Conservation (phyloP, 2,329 filamentous ascomycete genomes). For the Cladophialophora carrionii region DNA sequence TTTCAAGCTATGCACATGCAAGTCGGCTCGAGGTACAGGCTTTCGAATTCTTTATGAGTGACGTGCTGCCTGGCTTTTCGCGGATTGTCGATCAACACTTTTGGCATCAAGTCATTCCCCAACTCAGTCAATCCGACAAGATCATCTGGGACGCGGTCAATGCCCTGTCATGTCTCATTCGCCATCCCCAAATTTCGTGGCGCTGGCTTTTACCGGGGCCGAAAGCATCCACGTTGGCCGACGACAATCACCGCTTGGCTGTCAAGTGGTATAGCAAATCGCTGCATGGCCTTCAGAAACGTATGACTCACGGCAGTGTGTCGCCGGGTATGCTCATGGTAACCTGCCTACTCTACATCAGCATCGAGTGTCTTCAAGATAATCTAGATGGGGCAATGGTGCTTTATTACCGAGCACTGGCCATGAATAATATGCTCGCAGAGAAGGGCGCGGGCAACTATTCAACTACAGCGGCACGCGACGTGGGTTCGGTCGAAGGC, state of each 20-base stretch:
- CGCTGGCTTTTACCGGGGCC: background rate
- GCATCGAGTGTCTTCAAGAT: slow-evolving; percentile 28
- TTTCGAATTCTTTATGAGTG: slow-evolving; percentile 27
- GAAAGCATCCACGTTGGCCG: background rate
- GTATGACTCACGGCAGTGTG: slow-evolving; percentile 4
- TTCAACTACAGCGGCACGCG: background rate
- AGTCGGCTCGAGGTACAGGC: slow-evolving; percentile 16
- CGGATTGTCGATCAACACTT: slow-evolving; percentile 22
- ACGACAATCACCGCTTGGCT: slow-evolving; percentile 22
- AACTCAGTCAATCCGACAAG: slow-evolving; percentile 17
- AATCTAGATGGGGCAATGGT: slow-evolving; percentile 16
- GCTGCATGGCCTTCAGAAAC: slow-evolving; percentile 14
- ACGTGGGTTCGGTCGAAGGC: background rate
- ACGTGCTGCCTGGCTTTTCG: slow-evolving; percentile 23
- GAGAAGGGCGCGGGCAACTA: background rate
- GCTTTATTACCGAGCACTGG: slow-evolving; percentile 24
- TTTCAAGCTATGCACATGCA: slow-evolving; percentile 10
- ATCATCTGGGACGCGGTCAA: slow-evolving; percentile 27
- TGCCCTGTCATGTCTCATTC: slow-evolving; percentile 23
- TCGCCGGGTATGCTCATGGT: slow-evolving; percentile 15
- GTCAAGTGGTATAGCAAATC: slow-evolving; percentile 25
- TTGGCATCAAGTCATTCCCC: slow-evolving; percentile 24
- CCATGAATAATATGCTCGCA: slow-evolving; percentile 1
- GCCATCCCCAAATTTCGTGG: slow-evolving; percentile 18
- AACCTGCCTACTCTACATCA: slow-evolving; percentile 28